A percentile compares a stretch with the other conserved stretches of the same genome.
These are phyloP conservation scores for Boletus speciosus DNA, from an alignment of 768 basidiomycete species.

Conservation along the genomic window DNA sequence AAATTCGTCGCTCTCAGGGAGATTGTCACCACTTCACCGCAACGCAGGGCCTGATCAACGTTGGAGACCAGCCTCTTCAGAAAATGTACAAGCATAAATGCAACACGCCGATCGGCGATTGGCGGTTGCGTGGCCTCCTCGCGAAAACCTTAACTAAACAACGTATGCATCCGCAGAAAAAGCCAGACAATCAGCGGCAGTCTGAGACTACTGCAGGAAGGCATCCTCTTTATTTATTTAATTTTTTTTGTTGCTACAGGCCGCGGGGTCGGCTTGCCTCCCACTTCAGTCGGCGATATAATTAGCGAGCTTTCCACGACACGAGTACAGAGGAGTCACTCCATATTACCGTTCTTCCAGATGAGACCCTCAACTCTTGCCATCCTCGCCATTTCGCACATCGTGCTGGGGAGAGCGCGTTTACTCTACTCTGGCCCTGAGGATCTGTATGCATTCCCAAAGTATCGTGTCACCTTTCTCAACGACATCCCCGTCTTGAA, in stretches of 20 bases:
- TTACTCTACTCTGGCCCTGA: slow-evolving; percentile 73
- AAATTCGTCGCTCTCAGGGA: slow-evolving; percentile 32
- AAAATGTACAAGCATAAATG: background rate
- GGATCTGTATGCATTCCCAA: slow-evolving; percentile 78
- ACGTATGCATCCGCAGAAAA: slow-evolving; percentile 4
- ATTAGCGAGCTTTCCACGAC: slow-evolving; percentile 23
- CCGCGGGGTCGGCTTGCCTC: slow-evolving; percentile 28
- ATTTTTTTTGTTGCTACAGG: background rate
- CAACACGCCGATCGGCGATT: slow-evolving; percentile 28
- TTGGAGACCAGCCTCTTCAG: background rate
- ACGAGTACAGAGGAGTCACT: background rate
- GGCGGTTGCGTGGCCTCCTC: slow-evolving; percentile 27
- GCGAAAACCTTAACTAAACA: slow-evolving; percentile 11
- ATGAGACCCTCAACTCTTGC: slow-evolving; percentile 18
- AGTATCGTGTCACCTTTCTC: slow-evolving; percentile 75
- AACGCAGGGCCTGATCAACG: slow-evolving; percentile 13
- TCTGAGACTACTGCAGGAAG: background rate
- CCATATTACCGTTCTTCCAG: background rate
- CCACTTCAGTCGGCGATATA: slow-evolving; percentile 34
- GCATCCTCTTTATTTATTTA: background rate
- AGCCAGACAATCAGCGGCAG: background rate
- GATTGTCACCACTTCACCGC: slow-evolving; percentile 20
- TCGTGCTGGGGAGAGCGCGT: slow-evolving; percentile 22
- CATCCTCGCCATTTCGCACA: slow-evolving; percentile 16
- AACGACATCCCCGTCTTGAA: slow-evolving; percentile 72